These are phyloP conservation scores for Ceratobasidium sp. DNA, from an alignment of 1,284 basidiomycete species.

Conservation along the genomic window DNA sequence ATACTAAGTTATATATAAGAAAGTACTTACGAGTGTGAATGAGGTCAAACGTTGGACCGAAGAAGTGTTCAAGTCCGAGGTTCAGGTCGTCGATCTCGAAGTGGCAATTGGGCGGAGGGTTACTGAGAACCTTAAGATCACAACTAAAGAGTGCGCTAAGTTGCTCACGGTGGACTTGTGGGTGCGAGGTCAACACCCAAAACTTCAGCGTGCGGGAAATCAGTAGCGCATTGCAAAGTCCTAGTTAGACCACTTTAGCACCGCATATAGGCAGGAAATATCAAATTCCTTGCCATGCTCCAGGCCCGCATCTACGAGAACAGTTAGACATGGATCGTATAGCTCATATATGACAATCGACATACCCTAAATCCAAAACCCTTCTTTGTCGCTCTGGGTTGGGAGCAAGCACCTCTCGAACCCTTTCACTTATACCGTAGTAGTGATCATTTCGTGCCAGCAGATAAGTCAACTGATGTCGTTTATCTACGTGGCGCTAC, in stretches of 20 bases:
- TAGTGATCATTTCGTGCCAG: constrained; percentile 53
- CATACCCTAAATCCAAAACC: constrained; percentile 68
- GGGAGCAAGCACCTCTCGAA: constrained; percentile 50
- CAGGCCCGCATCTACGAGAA: constrained; percentile 66
- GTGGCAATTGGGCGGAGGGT: constrained; percentile 31
- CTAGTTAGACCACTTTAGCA: constrained; percentile 58
- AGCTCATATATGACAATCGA: too few relatives aligned
- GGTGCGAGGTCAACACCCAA: constrained; percentile 82
- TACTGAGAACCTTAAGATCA: constrained; percentile 25
- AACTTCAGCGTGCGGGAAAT: constrained; percentile 72
- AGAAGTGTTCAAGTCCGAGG: constrained; percentile 81
- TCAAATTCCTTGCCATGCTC: constrained; percentile 67
- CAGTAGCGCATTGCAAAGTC: constrained; percentile 76
- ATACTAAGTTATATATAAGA: constrained; percentile 69
- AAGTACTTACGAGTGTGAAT: constrained; percentile 73
- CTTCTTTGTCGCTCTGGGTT: constrained; percentile 58
- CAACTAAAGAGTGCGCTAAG: background rate
- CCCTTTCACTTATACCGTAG: constrained; percentile 51
- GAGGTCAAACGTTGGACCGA: constrained; percentile 72
- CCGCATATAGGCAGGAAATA: too few relatives aligned
- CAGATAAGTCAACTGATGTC: constrained; percentile 74
- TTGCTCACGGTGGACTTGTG: constrained; percentile 70
- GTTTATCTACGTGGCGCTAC: constrained; percentile 63
- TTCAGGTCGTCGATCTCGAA: constrained; percentile 85
- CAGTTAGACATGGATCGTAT: constrained; percentile 7